Base-by-base conservation (phyloP, 1,284 basidiomycete species). In the Microbotryomycetes sp. region DNA sequence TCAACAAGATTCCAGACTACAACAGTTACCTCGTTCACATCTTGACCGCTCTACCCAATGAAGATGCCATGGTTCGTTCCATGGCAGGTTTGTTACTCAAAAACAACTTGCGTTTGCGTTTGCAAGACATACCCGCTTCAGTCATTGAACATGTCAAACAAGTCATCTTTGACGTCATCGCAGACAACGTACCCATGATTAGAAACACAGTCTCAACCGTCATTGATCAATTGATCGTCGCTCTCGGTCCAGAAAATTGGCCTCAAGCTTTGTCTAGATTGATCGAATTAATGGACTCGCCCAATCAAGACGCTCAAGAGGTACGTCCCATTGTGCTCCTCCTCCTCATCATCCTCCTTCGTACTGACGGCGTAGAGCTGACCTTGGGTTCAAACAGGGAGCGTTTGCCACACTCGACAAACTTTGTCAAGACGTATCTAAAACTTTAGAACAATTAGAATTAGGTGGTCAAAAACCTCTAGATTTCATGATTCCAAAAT, bases 31-130 rank as follows among this genome's bases (percentile, higher is more conserved):
- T 98, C 64, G 89, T 89, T 49, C 91, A 94, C 76, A 92, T 97
- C 78, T 84, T 96, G 66, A 86, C 88, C 54, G 82, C 83, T 51
- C 77, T 90, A 80, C 81, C 85, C 1, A 81, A 84, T 66, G 92
- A 97, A 77, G 87, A 92, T 70, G 88, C 90, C 71, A 86, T 88
- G 49, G 91, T 94, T 74, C 84, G 94, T 60, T 89, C 90, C 63
- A 92, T 97, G 76, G 93, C 96, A 31, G 96, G 94, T 58, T 88
- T 97, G 72, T 82, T 98, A 36, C 85, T 98, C 77, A 98, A 98
- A 84, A 98, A 97, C 78, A 91, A 94, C 72, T 73, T 81, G 58
- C 72, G 46, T 55, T 51, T 69, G 60, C 46, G 84, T 86, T 47
- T 90, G 72, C 79, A 87, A 55, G 80, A 79, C 58, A 82, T 86